Evolutionary conservation across 805 yeast species (phyloP), one percentile per base, ranked within the genome.

Genomic region (Metschnikowia vanudenii): DNA sequence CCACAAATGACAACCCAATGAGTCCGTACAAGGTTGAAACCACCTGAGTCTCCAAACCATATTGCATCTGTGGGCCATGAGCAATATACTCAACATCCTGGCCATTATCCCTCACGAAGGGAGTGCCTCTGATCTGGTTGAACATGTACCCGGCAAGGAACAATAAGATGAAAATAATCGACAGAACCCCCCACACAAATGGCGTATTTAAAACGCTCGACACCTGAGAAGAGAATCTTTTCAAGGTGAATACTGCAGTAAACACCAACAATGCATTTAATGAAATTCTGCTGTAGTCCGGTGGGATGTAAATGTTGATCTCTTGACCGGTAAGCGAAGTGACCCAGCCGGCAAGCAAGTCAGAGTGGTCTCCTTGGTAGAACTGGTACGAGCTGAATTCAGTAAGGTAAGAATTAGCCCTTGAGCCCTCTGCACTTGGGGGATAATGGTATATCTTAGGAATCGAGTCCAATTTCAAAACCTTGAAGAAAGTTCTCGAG

Each of bases 61-160:
- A 77, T 66, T 94, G 99, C 41, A 69, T 71, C 59, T 84, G 58
- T 4, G 55, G 32, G 13, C 45, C 31, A 10, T 51, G 41, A 1
- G 48, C 43, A 29, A 53, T 43, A 24, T 53, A 47, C 47, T 53
- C 56, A 10, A 46, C 43, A n/a, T 20, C 20, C 2, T 22, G 29
- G 3, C 45, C 51, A 12, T 37, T 32, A 13, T 53, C 56, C 13
- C 37, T 36, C 39, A 54, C 40, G 31, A 40, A 54, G 46, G 75
- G 71, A 75, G 90, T 53, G 49, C 91, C 50, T 83, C 97, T 81
- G 52, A 94, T 94, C 55, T 80, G 78, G 64, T 89, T 91, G 77
- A 82, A 94, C 99, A 94, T 94, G 68, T 90, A 86, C 14, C 99
- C 99, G 7, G 92, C 74, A 39, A 79, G 81, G 73, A 91, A 87